A percentile compares a stretch with the other conserved stretches of the same genome.
Evolutionary conservation across 352 stramenopile species (phyloP).

Genomic region (Elongisporangium anandrum): DNA sequence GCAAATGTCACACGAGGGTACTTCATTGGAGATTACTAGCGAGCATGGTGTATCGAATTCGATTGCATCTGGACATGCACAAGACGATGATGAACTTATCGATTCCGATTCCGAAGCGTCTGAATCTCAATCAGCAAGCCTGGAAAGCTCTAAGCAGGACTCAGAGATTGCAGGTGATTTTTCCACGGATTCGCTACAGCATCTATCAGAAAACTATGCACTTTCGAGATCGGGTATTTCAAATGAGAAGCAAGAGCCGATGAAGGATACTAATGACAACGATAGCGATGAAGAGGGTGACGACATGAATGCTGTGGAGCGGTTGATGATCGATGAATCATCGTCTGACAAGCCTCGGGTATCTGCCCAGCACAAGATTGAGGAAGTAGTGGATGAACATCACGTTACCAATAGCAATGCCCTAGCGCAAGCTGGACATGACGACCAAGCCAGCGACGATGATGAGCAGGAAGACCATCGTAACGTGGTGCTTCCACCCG

Average conservation of each 20-base stretch:
- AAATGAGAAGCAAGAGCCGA: not conserved
- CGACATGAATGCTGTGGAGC: conserved; percentile 26
- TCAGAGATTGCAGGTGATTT: not conserved
- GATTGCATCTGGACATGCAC: no score
- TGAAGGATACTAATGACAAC: not conserved
- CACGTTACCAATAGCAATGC: not conserved
- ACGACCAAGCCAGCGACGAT: not conserved
- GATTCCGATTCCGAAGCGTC: not conserved
- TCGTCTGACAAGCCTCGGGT: not conserved
- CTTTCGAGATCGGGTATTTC: not conserved
- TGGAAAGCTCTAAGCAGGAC: not conserved
- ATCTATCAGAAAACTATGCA: not conserved
- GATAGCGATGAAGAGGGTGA: conserved; percentile 18
- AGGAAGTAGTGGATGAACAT: not conserved
- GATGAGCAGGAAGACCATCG: not conserved
- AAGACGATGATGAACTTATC: not conserved
- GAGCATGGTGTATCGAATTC: no score
- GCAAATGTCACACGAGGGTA: not conserved
- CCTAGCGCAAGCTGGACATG: not conserved
- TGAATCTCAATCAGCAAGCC: not conserved
- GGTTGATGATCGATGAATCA: conserved; percentile 17
- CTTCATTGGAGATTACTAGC: no score
- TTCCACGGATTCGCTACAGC: not conserved
- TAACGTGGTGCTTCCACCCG: not conserved
- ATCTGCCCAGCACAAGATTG: not conserved